A percentile compares a stretch with the other conserved stretches of the same genome.
Conservation (phyloP, 805 yeast genomes). For the Zygosaccharomyces kombuchaensis region DNA sequence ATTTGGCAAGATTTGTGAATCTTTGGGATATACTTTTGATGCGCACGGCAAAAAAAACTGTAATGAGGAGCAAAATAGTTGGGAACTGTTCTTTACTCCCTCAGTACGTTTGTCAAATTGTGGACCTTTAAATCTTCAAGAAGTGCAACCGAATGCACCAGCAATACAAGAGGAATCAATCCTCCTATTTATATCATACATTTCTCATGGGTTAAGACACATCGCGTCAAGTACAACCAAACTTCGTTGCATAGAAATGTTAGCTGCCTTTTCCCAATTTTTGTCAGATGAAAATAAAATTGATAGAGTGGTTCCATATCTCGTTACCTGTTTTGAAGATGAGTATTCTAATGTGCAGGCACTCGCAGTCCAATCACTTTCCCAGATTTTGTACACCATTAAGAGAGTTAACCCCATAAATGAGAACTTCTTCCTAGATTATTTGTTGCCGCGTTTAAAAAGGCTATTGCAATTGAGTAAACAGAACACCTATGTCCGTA, state of each 20-base stretch:
- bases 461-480: conserved; percentile 40
- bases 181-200: conserved; percentile 24
- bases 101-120: conserved; percentile 10
- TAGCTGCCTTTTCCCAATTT: conserved; percentile 70
- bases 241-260: conserved; percentile 64
- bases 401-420: conserved; percentile 69
- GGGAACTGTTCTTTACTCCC: conserved; percentile 17
- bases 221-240: conserved; percentile 18
- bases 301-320: conserved; percentile 79
- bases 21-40: conserved; percentile 19
- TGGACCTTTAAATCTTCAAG: conserved; percentile 13
- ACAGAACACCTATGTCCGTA: conserved; percentile 46
- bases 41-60: not conserved
- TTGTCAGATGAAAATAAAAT: conserved; percentile 78
- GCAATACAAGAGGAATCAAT: conserved; percentile 27
- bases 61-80: not conserved
- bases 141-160: not conserved
- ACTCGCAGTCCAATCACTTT: conserved; percentile 56
- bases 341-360: conserved; percentile 65
- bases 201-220: conserved; percentile 27
- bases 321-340: conserved; percentile 60
- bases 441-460: conserved; percentile 66
- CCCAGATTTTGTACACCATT: conserved; percentile 64
- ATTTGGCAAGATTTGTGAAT: conserved; percentile 42
- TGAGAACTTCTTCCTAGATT: conserved; percentile 73